Conservation (phyloP, 352 stramenopile genomes). For the Phytophthora fragariae region DNA sequence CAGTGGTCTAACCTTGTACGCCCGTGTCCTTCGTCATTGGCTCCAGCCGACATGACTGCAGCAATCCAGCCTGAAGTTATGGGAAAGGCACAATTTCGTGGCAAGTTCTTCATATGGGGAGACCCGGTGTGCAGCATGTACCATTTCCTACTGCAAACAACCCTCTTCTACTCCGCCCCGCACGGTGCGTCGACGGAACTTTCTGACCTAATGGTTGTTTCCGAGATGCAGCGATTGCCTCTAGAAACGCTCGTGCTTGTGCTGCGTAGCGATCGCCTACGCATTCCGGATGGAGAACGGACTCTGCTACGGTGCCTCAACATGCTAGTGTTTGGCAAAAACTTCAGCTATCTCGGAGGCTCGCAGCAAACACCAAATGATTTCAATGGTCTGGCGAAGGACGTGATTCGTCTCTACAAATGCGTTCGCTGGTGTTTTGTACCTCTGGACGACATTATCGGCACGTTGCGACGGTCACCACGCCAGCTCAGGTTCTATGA, state of each 20-base stretch:
- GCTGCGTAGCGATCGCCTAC: conserved; percentile 67
- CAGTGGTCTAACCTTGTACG: conserved; percentile 40
- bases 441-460: conserved; percentile 64
- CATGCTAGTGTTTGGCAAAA: conserved; percentile 49
- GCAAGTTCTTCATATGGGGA: conserved; percentile 60
- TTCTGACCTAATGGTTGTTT: conserved; percentile 41
- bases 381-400: conserved; percentile 43
- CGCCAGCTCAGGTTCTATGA: conserved; percentile 68
- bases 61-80: conserved; percentile 25
- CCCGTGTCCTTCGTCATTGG: conserved; percentile 25
- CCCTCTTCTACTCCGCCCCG: conserved; percentile 68
- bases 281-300: conserved; percentile 62
- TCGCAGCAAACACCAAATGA: conserved; percentile 11
- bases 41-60: conserved; percentile 6
- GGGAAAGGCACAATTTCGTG: conserved; percentile 34
- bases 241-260: conserved; percentile 70
- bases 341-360: conserved; percentile 24
- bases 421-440: conserved; percentile 78
- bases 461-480: conserved; percentile 46
- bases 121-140: conserved; percentile 72
- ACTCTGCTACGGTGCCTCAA: conserved; percentile 55
- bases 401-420: conserved; percentile 59
- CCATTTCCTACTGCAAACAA: conserved; percentile 68
- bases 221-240: conserved; percentile 55
- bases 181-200: conserved; percentile 31